These are phyloP conservation scores for Sarocladium brachiariae DNA, from an alignment of 2,329 filamentous ascomycete species.

Conservation along the genomic window DNA sequence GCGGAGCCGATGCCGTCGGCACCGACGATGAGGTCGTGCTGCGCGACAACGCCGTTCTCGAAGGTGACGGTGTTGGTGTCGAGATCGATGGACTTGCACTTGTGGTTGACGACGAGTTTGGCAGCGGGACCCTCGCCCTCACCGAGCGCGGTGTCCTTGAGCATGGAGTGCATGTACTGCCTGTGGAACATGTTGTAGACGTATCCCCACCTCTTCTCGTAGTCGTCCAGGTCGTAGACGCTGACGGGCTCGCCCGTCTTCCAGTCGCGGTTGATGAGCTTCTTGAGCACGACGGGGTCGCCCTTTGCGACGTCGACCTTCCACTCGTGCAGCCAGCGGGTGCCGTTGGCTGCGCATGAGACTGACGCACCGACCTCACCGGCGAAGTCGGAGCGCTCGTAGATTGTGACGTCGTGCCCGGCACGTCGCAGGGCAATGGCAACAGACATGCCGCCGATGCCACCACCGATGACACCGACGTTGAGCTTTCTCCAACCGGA, in stretches of 20 bases:
- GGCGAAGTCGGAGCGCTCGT: constrained; percentile 59
- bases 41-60: constrained; percentile 39
- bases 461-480: constrained; percentile 38
- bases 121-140: constrained; percentile 48
- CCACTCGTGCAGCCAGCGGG: constrained; percentile 64
- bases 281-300: constrained; percentile 57
- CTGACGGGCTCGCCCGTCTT: constrained; percentile 59
- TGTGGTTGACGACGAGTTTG: constrained; percentile 49
- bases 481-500: constrained; percentile 37
- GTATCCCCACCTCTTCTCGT: constrained; percentile 58
- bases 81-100: constrained; percentile 46
- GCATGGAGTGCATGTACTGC: constrained; percentile 61
- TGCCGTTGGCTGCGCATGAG: constrained; percentile 63
- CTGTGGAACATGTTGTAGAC: constrained; percentile 65
- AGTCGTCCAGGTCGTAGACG: constrained; percentile 57
- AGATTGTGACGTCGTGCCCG: constrained; percentile 49
- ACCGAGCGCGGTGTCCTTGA: constrained; percentile 52
- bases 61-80: constrained; percentile 44
- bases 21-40: constrained; percentile 56
- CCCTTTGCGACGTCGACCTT: constrained; percentile 56
- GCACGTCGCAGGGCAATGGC: constrained; percentile 40
- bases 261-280: constrained; percentile 65
- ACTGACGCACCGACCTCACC: constrained; percentile 63
- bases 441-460: constrained; percentile 40
- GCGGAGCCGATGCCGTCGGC: constrained; percentile 62